phyloP scores from a whole-genome alignment of 371 early-diverging fungal species.

The Mucor plumbeus region DNA sequence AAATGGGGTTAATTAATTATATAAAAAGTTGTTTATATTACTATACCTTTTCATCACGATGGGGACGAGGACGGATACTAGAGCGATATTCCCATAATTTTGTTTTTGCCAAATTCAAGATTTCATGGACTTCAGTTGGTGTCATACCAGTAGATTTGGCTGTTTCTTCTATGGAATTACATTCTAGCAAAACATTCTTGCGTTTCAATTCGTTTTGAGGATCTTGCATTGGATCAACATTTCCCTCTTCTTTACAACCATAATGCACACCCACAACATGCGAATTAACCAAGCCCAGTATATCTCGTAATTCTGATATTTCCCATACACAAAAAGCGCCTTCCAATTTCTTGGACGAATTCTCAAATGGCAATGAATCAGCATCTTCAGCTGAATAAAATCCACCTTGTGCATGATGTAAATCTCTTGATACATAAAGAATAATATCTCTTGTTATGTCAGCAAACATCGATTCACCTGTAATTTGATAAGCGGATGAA shows the following conservation, averaged over 20 bases:
- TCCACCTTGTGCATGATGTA: slow-evolving; percentile 55
- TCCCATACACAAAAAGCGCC: slow-evolving; percentile 78
- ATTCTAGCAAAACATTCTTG: slow-evolving; percentile 66
- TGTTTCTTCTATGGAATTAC: slow-evolving; percentile 47
- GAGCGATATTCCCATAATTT: slow-evolving; percentile 54
- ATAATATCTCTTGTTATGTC: slow-evolving; percentile 60
- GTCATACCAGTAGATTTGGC: slow-evolving; percentile 39
- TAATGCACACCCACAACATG: slow-evolving; percentile 52
- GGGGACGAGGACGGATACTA: slow-evolving; percentile 61
- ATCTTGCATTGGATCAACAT: slow-evolving; percentile 61
- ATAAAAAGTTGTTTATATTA: no score
- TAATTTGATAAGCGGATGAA: slow-evolving; percentile 52
- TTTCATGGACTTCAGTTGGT: slow-evolving; percentile 31
- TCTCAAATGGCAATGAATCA: slow-evolving; percentile 59
- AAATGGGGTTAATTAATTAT: no score
- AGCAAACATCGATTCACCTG: slow-evolving; percentile 51
- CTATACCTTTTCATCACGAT: slow-evolving; percentile 66
- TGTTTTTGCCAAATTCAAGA: slow-evolving; percentile 34
- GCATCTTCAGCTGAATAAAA: slow-evolving; percentile 81
- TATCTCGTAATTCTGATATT: slow-evolving; percentile 44
- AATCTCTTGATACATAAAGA: slow-evolving; percentile 58
- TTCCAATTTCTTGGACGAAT: slow-evolving; percentile 55
- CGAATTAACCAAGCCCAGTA: slow-evolving; percentile 46
- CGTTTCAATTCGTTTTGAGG: slow-evolving; percentile 64
- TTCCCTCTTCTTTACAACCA: slow-evolving; percentile 61